A percentile compares a stretch with the other conserved stretches of the same genome.
Conservation (phyloP, 306 rosid genomes). For the Cicer chorassanicum region DNA sequence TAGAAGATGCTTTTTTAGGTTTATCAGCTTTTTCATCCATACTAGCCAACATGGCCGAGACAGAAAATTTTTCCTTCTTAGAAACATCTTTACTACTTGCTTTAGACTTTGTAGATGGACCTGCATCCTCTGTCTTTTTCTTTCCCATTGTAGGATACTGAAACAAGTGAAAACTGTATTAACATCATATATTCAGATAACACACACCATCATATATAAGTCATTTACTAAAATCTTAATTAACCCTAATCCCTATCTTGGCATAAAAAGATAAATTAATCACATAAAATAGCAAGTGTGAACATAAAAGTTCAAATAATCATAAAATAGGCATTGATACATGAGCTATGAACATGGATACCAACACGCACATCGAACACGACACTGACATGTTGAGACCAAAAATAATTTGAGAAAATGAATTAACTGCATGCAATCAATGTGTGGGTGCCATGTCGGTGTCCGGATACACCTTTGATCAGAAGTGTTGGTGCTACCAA, state of each 20-base stretch:
- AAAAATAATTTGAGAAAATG: no score
- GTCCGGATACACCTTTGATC: no score
- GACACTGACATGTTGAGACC: no score
- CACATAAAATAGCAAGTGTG: neutral
- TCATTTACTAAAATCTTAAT: neutral
- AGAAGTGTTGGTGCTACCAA: no score
- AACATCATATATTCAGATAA: neutral
- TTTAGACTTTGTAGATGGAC: neutral
- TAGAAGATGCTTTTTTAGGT: constrained; percentile 23
- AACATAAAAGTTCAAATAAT: neutral
- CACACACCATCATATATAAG: neutral
- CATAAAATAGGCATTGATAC: neutral
- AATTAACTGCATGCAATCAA: no score
- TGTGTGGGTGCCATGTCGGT: no score
- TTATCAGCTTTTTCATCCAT: constrained; percentile 24
- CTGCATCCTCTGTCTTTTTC: constrained; percentile 36
- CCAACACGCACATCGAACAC: no score
- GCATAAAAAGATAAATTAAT: neutral
- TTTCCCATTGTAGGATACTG: constrained; percentile 18
- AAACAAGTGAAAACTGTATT: neutral
- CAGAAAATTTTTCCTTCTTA: constrained; percentile 23
- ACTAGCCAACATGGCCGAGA: constrained; percentile 22
- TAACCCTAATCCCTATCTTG: neutral
- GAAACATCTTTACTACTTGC: constrained; percentile 6
- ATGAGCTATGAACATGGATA: neutral